Base-by-base conservation (phyloP, 176 grass and related monocot genomes). In the Aegilops bicornis region DNA sequence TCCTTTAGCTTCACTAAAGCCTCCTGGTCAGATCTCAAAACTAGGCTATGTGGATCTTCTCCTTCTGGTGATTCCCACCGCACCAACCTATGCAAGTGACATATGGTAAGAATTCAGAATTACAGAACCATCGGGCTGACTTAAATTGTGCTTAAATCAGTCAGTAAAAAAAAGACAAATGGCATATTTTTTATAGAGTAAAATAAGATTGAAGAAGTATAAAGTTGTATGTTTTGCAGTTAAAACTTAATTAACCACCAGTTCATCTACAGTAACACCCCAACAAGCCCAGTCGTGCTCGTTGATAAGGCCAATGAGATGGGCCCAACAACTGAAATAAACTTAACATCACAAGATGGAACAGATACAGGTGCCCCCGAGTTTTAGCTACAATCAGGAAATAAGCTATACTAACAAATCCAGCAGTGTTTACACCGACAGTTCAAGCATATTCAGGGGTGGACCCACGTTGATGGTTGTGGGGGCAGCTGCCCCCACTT, bases 71-170 rank as follows among this genome's bases (percentile, higher is more conserved):
- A 71, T 20, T 94, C 85, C 97, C 94, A 99, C 24, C 66, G 87
- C 79, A 92, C 96, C 85, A 82, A 90, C 89, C 97, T 99, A 90
- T 73, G 84, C 16, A 19, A 30, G 88, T 70, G 15, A 50, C 29
- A 86, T 71, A 67, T 63, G 80, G 81, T 77, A 12, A 85, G 62
- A 84, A 80, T 45, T 66, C 25, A 10, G 4, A 37, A 77, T 36
- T 60, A 10, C 33, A 43, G 7, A 71, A 71, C 2, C 35, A 24
- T 33, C 1, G 8, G 11, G 3, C 0, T 61, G 64, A 81, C 25
- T 12, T 60, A 10, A 81, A 30, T 59, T 23, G 80, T 64, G 7
- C 30, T 56, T 48, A 50, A 15, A 50, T 16, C 47, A 50, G 47
- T 48, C 45, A 48, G 45, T 14, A 48, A 48, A 4, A 48, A 48